Percentiles rank a stretch among this genome's conserved stretches.
These are phyloP conservation scores for Croton setiger DNA, from an alignment of 441 rosid species.

Conservation along the genomic window DNA sequence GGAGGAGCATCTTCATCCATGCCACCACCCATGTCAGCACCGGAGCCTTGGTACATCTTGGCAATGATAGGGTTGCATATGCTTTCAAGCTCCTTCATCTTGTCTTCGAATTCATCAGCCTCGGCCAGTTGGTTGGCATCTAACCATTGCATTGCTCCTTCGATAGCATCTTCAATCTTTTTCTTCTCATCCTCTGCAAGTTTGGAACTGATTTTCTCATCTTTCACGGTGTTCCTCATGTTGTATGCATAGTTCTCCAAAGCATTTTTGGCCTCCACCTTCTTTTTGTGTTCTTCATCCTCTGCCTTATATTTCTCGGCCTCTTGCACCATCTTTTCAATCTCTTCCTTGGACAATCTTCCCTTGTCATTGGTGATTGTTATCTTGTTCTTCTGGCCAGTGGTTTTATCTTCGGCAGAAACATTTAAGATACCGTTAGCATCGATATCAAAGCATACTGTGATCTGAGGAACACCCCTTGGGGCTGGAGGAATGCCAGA, in stretches of 20 bases:
- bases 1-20: constrained; percentile 40
- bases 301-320: constrained; percentile 77
- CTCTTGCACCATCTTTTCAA: constrained; percentile 73
- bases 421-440: constrained; percentile 73
- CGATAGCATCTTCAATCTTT: constrained; percentile 63
- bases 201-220: constrained; percentile 62
- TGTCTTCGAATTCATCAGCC: constrained; percentile 70
- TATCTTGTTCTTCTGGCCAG: constrained; percentile 79
- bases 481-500: constrained; percentile 77
- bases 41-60: constrained; percentile 67
- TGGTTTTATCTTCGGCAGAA: constrained; percentile 72
- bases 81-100: constrained; percentile 72
- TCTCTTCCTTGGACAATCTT: constrained; percentile 60
- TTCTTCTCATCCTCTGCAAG: constrained; percentile 49
- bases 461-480: constrained; percentile 71
- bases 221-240: constrained; percentile 73
- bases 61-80: constrained; percentile 73
- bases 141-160: constrained; percentile 59
- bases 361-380: constrained; percentile 83
- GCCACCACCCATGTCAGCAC: constrained; percentile 34
- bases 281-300: constrained; percentile 70
- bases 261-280: constrained; percentile 70
- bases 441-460: constrained; percentile 63
- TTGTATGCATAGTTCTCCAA: constrained; percentile 68
- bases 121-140: constrained; percentile 71